Base-by-base conservation (phyloP, 164 flowering plant species). In the Annona cherimola region DNA sequence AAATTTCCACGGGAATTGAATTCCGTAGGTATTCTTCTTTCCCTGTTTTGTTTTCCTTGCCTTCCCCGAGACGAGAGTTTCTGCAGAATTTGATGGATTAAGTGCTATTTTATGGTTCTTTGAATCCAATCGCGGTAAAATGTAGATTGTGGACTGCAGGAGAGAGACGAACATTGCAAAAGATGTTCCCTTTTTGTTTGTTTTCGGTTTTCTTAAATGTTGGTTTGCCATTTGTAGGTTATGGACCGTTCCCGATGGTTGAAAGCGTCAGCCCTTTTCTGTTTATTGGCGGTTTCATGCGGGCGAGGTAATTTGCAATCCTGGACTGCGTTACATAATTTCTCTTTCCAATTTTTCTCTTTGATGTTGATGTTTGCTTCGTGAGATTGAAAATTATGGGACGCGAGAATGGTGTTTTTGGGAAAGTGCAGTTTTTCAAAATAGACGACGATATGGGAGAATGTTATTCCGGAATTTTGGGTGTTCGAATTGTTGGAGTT, bases 191-290 rank as follows among this genome's bases (percentile, higher is more conserved):
- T 6, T 4, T 26, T 6, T 12, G 6, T 5, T 11, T 5, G 6
- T 19, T 5, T 54, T 61, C 11, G 35, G 12, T 54, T 55, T 14
- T 42, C 26, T 35, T 41, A 40, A 3, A 3, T 39, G 4, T 46
- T 63, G 66, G 3, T 63, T 35, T 64, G 64, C 2, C 19, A 11
- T 66, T 67, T 74, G 72, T 76, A 78, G 84, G 75, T 45, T 35
- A 86, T 88, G 92, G 85, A 75, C 45, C 72, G 63, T 20, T 76
- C 63, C 46, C 71, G 73, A 43, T 83, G 86, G 84, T 18, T 85
- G 45, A 73, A 77, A 62, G 77, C 81, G 68, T 82, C 75, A 43
- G 63, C 80, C 71, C 46, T 85, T 12, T 12, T 79, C n/a, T 79
- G 77, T 42, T 76, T 86, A 6, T 40, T 85, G 45, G 73, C 81